These are phyloP conservation scores for Astragalus glycyphyllos DNA, from an alignment of 306 rosid genomes.

Conservation along the genomic window DNA sequence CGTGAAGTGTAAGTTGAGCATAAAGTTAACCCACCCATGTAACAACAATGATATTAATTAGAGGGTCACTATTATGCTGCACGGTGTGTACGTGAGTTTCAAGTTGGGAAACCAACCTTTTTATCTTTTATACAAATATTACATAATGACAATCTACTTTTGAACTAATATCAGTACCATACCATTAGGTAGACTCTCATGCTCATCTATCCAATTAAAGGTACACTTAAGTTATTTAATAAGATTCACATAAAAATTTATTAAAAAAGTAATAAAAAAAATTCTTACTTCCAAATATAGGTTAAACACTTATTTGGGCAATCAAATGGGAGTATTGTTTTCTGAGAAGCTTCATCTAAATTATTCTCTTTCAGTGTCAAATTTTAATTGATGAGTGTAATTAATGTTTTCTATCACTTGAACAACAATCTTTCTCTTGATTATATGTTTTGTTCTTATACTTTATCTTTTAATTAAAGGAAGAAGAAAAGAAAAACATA, in stretches of 20 bases:
- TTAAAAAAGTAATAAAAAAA: not conserved
- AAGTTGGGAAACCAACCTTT: not conserved
- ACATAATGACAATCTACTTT: not conserved
- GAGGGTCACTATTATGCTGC: not conserved
- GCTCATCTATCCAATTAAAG: not conserved
- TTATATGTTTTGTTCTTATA: not conserved
- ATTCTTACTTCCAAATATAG: not conserved
- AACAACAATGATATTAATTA: not conserved
- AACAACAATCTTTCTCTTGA: too few species aligned
- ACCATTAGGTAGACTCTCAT: not conserved
- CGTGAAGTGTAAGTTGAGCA: too few species aligned
- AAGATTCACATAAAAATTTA: not conserved
- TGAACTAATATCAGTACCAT: not conserved
- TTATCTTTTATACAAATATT: not conserved
- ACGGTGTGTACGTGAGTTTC: not conserved
- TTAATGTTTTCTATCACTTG: not conserved
- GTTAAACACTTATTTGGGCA: not conserved
- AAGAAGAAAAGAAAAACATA: not conserved
- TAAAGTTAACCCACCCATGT: too few species aligned
- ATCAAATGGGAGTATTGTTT: not conserved
- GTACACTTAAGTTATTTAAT: not conserved
- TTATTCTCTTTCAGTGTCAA: not conserved
- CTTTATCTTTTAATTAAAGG: not conserved
- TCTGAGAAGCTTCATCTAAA: not conserved
- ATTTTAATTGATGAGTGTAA: not conserved